These are phyloP conservation scores for Phialophora chinensis DNA, from an alignment of 2,329 filamentous ascomycete genomes.

Conservation along the genomic window DNA sequence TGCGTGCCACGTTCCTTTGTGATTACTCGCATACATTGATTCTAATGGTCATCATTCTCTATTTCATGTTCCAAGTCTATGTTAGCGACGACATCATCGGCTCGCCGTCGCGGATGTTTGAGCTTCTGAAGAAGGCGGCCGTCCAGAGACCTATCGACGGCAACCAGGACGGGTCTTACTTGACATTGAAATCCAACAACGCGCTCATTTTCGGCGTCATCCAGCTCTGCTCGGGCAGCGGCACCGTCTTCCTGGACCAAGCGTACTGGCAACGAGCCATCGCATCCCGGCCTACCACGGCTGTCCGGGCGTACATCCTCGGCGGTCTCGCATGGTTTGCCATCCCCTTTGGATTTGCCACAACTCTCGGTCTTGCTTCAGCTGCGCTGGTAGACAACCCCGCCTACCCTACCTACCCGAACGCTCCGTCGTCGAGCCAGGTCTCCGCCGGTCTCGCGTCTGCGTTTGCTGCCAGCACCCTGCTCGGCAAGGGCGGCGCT, in stretches of 20 bases:
- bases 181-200: constrained; percentile 60
- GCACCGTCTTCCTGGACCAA: constrained; percentile 49
- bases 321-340: constrained; percentile 57
- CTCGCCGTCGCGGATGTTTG: constrained; percentile 63
- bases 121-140: constrained; percentile 56
- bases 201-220: constrained; percentile 55
- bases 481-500: constrained; percentile 41
- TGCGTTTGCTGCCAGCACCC: constrained; percentile 38
- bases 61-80: constrained; percentile 63
- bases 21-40: constrained; percentile 81
- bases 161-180: constrained; percentile 60
- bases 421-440: constrained; percentile 36
- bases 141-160: constrained; percentile 56
- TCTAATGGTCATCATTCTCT: constrained; percentile 77
- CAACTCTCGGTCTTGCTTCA: constrained; percentile 54
- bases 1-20: constrained; percentile 72
- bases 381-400: constrained; percentile 53
- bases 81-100: constrained; percentile 74
- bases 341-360: constrained; percentile 56
- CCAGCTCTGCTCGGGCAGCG: constrained; percentile 48
- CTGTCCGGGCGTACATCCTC: constrained; percentile 48
- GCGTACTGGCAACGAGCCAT: constrained; percentile 57
- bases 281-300: constrained; percentile 46
- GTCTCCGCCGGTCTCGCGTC: constrained; percentile 40
- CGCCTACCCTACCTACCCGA: constrained; percentile 49